Percentiles rank a stretch among this genome's conserved stretches.
Evolutionary conservation across 306 rosid genomes (phyloP).

Genomic region (Hippophae gyantsensis): DNA sequence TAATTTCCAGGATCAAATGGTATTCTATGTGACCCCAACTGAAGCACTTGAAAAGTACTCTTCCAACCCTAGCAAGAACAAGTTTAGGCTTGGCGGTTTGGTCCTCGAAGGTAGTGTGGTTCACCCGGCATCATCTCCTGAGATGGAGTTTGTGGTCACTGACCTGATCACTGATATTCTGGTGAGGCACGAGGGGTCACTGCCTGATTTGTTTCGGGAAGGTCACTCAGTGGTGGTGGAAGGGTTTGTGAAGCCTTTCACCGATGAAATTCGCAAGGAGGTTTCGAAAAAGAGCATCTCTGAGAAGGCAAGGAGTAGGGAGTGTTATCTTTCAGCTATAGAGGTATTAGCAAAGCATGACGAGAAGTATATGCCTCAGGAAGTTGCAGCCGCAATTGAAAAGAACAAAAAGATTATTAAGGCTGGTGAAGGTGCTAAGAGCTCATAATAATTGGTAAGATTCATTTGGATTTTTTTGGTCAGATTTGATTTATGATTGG

Average conservation of each 20-base stretch:
- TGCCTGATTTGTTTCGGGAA: conserved; percentile 86
- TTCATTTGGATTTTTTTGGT: conserved; percentile 2
- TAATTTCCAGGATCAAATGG: conserved; percentile 64
- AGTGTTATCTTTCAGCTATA: conserved; percentile 58
- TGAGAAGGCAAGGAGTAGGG: conserved; percentile 55
- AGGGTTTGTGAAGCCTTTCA: conserved; percentile 75
- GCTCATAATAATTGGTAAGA: conserved; percentile 33
- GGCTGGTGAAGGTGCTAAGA: conserved; percentile 20
- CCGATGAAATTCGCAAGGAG: conserved; percentile 50
- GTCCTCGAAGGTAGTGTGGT: conserved; percentile 86
- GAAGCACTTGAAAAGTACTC: conserved; percentile 52
- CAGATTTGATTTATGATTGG: conserved; percentile 3
- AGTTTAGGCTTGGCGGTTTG: conserved; percentile 81
- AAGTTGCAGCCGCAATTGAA: conserved; percentile 79
- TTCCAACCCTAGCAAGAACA: conserved; percentile 54
- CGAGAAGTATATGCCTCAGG: conserved; percentile 88
- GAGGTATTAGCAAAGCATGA: conserved; percentile 95
- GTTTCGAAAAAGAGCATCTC: conserved; percentile 48
- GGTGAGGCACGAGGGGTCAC: conserved; percentile 59
- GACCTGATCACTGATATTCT: conserved; percentile 80
- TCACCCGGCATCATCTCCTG: conserved; percentile 61
- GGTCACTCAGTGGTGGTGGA: conserved; percentile 89
- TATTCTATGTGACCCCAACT: conserved; percentile 82
- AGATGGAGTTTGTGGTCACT: conserved; percentile 76
- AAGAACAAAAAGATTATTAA: conserved; percentile 71